Conservation (phyloP, 2,329 filamentous ascomycete genomes). For the Beauveria rudraprayagi region DNA sequence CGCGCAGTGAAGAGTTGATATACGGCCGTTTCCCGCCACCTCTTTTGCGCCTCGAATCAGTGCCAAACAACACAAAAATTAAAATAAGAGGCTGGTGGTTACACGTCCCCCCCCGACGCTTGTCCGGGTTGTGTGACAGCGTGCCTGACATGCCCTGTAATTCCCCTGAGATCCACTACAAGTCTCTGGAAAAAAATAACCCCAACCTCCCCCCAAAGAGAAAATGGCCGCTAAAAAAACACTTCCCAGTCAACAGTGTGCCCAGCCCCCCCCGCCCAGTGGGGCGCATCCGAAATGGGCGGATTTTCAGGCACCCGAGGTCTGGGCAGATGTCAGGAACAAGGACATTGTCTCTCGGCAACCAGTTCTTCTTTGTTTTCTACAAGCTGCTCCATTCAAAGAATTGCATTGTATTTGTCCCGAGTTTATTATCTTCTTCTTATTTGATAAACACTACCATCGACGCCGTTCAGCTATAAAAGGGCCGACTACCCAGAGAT, state of each 20-base stretch:
- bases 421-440: too few species aligned
- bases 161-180: neutral
- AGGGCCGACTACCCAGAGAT: too few species aligned
- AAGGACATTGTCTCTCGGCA: too few species aligned
- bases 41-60: neutral
- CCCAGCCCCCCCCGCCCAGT: neutral
- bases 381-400: too few species aligned
- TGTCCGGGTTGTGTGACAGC: too few species aligned
- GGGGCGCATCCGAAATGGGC: too few species aligned
- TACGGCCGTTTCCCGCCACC: constrained; percentile 10
- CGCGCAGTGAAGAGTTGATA: neutral
- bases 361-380: too few species aligned
- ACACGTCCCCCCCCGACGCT: neutral
- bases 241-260: neutral
- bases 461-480: too few species aligned
- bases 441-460: too few species aligned
- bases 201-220: neutral
- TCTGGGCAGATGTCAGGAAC: too few species aligned
- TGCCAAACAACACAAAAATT: neutral
- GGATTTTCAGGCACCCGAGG: too few species aligned
- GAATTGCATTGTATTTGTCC: too few species aligned
- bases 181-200: neutral
- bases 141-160: neutral
- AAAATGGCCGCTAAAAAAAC: neutral
- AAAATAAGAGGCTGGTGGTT: neutral